Percentiles rank a stretch among this genome's conserved stretches.
phyloP scores from a whole-genome alignment of 2,329 filamentous ascomycete species.

The Aphanocladium album region DNA sequence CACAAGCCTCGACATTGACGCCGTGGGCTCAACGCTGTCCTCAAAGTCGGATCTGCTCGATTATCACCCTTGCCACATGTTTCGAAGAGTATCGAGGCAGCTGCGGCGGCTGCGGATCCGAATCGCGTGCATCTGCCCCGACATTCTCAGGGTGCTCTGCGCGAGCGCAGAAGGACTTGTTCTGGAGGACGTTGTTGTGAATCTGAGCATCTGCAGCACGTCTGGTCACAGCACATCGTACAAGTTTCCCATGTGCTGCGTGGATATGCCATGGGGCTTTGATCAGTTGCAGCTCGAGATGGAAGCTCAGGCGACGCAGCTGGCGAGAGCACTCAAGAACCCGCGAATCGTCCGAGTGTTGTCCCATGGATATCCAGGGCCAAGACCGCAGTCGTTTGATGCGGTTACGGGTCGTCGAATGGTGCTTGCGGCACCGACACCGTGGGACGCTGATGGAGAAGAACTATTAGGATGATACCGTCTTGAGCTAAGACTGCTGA shows the following conservation, averaged over 20 bases:
- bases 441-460: not conserved
- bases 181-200: not conserved
- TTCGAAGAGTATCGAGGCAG: not conserved
- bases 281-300: not conserved
- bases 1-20: not conserved
- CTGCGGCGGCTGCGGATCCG: not conserved
- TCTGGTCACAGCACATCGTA: not conserved
- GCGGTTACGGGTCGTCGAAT: not conserved
- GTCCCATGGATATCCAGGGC: not conserved
- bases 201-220: not conserved
- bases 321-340: not conserved
- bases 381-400: not conserved
- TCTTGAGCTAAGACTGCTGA: too few relatives aligned
- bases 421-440: not conserved
- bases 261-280: not conserved
- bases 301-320: not conserved
- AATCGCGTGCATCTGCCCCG: too few relatives aligned
- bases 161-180: not conserved
- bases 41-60: not conserved
- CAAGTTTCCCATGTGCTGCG: not conserved
- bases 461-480: too few relatives aligned
- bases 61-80: not conserved
- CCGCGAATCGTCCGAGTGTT: not conserved
- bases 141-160: not conserved
- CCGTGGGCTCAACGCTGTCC: not conserved